Base-by-base conservation (phyloP, 1,139 yeast genomes). In the Magnusiomyces clavatus region DNA sequence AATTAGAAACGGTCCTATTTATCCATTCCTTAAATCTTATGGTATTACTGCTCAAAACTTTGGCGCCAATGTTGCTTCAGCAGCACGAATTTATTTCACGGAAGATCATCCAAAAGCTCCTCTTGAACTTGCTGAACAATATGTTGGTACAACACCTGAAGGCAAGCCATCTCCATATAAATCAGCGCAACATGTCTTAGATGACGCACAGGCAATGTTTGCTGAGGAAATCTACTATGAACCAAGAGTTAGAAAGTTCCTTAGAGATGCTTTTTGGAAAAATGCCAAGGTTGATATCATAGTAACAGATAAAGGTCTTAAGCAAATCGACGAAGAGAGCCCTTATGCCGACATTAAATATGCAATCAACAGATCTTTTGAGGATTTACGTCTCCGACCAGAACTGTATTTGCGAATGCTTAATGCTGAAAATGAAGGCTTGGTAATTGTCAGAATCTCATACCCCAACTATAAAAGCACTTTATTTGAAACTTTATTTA, bases 321-420 rank as follows among this genome's bases (percentile, higher is more conserved):
- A 80, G 47, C 81, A 84, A 58, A 92, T 92, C 57, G 95, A 85
- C 59, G 82, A 79, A 53, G 82, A 82, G 57, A 83, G 92, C 57
- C 86, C 92, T 1, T 90, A 82, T 62, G 88, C 85, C 55, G 96
- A 88, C 63, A 83, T 94, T 70, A 94, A 92, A 66, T 94, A 92
- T 67, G 95, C 96, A 16, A 78, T 81, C 52, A 86, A 88, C 67
- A 78, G 94, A 62, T 76, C 87, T 1, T 83, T 92, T 11, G 77
- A 77, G 11, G 92, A 89, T 55, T 78, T 94, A 61, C 78, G 80
- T 3, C 75, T 74, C 45, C 76, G 80, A 50, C 97, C 98, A 0
- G 95, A 88, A 61, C 72, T 85, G 34, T 86, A 86, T 58, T 74
- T 94, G 61, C 79, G 95, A 62, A 92, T 92, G 96, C 71, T 90